Percentiles rank a stretch among this genome's conserved stretches.
These are phyloP conservation scores for Venturia effusa DNA, from an alignment of 2,329 filamentous ascomycete species.

Conservation along the genomic window DNA sequence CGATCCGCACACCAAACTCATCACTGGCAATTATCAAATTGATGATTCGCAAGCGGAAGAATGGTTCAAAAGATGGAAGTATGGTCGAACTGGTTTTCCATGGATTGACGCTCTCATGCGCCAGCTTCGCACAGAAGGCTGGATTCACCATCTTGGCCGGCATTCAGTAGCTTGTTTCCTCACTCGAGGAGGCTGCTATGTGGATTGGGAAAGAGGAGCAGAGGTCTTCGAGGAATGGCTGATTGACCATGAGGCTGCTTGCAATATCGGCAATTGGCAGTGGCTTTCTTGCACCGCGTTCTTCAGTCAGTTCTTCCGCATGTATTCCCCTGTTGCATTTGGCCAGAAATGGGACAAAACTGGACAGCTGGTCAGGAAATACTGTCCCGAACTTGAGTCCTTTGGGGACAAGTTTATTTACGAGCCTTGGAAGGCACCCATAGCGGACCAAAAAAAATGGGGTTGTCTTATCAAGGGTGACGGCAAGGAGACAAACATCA, in stretches of 20 bases:
- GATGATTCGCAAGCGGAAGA: constrained; percentile 51
- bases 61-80: constrained; percentile 59
- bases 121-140: constrained; percentile 59
- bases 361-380: constrained; percentile 52
- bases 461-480: constrained; percentile 51
- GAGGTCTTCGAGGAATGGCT: constrained; percentile 70
- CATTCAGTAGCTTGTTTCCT: constrained; percentile 73
- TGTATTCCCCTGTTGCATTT: constrained; percentile 61
- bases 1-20: constrained; percentile 34
- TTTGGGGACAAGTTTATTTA: constrained; percentile 63
- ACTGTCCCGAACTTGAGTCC: constrained; percentile 54
- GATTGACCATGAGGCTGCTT: constrained; percentile 63
- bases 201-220: constrained; percentile 68
- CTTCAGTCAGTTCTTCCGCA: constrained; percentile 60
- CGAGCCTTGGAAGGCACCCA: constrained; percentile 66
- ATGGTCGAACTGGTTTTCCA: constrained; percentile 62
- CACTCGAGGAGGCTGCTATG: constrained; percentile 67
- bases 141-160: constrained; percentile 70
- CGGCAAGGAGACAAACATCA: constrained; percentile 23
- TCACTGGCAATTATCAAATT: constrained; percentile 52
- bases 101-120: constrained; percentile 77
- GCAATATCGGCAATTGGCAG: constrained; percentile 68
- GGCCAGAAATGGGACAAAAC: constrained; percentile 66
- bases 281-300: constrained; percentile 70
- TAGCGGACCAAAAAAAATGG: constrained; percentile 57